A percentile compares a stretch with the other conserved stretches of the same genome.
These are phyloP conservation scores for Aphanomyces stellatus DNA, from an alignment of 352 stramenopile genomes.

Conservation along the genomic window DNA sequence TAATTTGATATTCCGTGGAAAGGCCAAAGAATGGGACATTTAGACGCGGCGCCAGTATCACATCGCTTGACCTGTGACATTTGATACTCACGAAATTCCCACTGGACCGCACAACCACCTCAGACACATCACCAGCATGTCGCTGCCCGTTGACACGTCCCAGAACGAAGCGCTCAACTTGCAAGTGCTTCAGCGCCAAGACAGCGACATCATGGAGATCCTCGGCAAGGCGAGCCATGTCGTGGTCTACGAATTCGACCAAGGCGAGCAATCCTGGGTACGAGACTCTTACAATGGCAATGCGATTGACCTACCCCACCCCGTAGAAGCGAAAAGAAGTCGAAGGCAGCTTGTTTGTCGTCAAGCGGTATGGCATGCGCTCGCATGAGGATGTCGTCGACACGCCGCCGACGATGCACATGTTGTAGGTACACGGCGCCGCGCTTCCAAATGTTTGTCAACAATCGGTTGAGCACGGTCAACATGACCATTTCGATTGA, in stretches of 20 bases:
- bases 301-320: background rate
- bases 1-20: background rate
- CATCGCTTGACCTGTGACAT: no score
- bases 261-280: constrained; percentile 74
- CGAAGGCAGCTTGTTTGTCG: constrained; percentile 76
- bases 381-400: background rate
- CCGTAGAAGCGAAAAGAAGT: constrained; percentile 79
- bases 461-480: constrained; percentile 82
- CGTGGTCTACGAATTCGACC: constrained; percentile 85
- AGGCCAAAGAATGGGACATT: no score
- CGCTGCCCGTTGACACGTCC: constrained; percentile 60
- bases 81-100: background rate
- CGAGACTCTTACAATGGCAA: constrained; percentile 12
- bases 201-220: constrained; percentile 69
- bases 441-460: constrained; percentile 83
- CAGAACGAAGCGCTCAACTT: constrained; percentile 84
- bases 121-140: background rate
- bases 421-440: constrained; percentile 49
- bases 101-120: background rate
- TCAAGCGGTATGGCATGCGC: constrained; percentile 45
- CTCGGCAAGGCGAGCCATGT: constrained; percentile 79
- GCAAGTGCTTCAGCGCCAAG: constrained; percentile 78
- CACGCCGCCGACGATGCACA: background rate
- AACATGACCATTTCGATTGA: constrained; percentile 77
- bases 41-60: no score